Percentiles rank a stretch among this genome's conserved stretches.
These are phyloP conservation scores for Scorias spongiosa DNA, from an alignment of 2,329 filamentous ascomycete genomes.

Conservation along the genomic window DNA sequence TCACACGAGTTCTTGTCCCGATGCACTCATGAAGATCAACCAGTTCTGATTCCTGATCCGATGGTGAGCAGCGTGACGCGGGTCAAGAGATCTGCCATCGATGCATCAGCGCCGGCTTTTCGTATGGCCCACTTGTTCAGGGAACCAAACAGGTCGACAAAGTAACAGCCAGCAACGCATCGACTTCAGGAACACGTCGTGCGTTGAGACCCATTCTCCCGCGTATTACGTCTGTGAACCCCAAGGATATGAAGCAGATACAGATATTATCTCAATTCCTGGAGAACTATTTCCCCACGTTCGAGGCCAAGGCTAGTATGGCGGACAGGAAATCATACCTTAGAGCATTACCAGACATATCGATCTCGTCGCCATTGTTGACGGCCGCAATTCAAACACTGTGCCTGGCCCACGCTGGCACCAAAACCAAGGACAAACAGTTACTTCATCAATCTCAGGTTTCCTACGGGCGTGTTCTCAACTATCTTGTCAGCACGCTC, in stretches of 20 bases:
- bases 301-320: constrained; percentile 3
- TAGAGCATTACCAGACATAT: constrained; percentile 3
- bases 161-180: no score
- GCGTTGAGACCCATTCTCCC: not conserved
- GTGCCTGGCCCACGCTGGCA: constrained; percentile 4
- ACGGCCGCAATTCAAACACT: constrained; percentile 5
- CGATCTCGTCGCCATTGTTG: constrained; percentile 5
- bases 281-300: constrained; percentile 2
- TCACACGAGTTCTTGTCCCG: no score
- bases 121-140: no score
- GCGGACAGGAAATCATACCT: constrained; percentile 4
- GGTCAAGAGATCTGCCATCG: not conserved
- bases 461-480: constrained; percentile 3
- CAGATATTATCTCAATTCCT: constrained; percentile 4
- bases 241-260: not conserved
- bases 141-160: no score
- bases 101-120: not conserved
- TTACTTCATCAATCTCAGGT: constrained; percentile 4
- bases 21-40: no score
- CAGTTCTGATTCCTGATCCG: no score
- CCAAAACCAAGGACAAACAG: constrained; percentile 1
- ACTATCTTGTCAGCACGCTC: not conserved
- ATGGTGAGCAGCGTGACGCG: not conserved
- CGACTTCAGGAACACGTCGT: not conserved
- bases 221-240: not conserved